phyloP scores from a whole-genome alignment of 108 stramenopile species.

The Conticribra guillardii region DNA sequence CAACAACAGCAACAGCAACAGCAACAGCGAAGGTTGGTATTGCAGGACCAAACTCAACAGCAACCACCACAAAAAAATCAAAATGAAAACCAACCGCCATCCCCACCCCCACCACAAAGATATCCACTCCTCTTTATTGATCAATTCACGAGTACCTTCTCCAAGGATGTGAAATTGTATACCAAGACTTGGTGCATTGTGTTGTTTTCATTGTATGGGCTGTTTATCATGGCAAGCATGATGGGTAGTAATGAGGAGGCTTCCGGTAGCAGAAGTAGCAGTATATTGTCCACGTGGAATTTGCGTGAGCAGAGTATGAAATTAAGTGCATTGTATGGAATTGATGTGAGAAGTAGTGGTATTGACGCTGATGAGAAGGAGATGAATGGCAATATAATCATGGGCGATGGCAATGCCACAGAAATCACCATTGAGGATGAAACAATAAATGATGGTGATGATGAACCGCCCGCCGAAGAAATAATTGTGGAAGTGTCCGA shows the following conservation, averaged over 20 bases:
- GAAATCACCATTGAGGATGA: too few relatives aligned
- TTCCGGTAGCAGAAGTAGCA: neutral
- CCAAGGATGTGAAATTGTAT: constrained; percentile 1
- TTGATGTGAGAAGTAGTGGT: too few relatives aligned
- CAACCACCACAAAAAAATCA: too few relatives aligned
- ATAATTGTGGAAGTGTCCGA: constrained; percentile 10
- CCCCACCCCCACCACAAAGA: too few relatives aligned
- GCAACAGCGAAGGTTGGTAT: neutral
- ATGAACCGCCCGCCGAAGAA: neutral
- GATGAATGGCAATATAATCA: too few relatives aligned
- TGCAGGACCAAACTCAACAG: neutral
- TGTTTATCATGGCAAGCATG: neutral
- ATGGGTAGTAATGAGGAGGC: neutral
- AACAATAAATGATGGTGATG: neutral
- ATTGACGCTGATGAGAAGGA: too few relatives aligned
- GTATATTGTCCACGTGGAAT: neutral
- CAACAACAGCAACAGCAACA: constrained; percentile 9
- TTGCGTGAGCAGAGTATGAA: too few relatives aligned
- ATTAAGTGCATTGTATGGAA: too few relatives aligned
- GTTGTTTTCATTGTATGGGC: constrained; percentile 1
- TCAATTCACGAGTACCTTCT: neutral
- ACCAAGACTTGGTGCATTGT: constrained; percentile 7
- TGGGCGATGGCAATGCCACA: too few relatives aligned
- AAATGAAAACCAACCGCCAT: too few relatives aligned
- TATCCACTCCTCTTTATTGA: neutral